Conservation (phyloP, 352 stramenopile species). For the Globisporangium okanoganense region DNA sequence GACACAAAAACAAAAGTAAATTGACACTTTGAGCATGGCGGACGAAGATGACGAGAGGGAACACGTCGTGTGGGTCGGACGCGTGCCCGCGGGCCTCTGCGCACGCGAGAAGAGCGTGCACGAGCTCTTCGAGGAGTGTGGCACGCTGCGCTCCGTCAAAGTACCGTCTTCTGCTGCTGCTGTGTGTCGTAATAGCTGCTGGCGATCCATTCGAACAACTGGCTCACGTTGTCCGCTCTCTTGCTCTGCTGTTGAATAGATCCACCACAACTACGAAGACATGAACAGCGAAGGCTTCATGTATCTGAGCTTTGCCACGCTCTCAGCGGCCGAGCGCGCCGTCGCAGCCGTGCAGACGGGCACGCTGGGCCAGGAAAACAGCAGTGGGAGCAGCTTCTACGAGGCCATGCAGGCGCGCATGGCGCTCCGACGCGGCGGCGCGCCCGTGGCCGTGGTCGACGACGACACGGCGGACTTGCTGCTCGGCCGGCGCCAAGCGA, state of each 20-base stretch:
- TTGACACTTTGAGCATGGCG: neutral
- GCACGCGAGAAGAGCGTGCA: constrained; percentile 42
- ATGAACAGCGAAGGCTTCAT: constrained; percentile 61
- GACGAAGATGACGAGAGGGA: constrained; percentile 1
- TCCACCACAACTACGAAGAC: constrained; percentile 67
- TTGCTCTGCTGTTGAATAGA: constrained; percentile 19
- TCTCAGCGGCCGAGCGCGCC: constrained; percentile 29
- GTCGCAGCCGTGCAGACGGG: constrained; percentile 31
- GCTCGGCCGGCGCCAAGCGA: constrained; percentile 35
- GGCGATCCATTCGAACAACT: neutral
- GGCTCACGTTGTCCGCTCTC: neutral
- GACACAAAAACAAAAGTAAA: no score
- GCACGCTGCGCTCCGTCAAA: constrained; percentile 39
- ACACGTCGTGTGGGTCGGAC: constrained; percentile 47
- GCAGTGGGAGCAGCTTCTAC: constrained; percentile 10
- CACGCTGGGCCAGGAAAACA: constrained; percentile 15
- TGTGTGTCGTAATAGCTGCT: neutral
- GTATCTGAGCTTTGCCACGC: constrained; percentile 50
- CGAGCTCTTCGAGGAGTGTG: constrained; percentile 45
- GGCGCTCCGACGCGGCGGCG: constrained; percentile 39
- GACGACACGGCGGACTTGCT: constrained; percentile 46
- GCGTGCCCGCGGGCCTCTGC: constrained; percentile 55
- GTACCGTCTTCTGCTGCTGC: constrained; percentile 19
- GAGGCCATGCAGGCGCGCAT: constrained; percentile 40
- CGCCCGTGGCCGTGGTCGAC: constrained; percentile 22